A percentile compares a stretch with the other conserved stretches of the same genome.
These are phyloP conservation scores for Fusarium robinianum DNA, from an alignment of 2,329 filamentous ascomycete genomes.

Conservation along the genomic window DNA sequence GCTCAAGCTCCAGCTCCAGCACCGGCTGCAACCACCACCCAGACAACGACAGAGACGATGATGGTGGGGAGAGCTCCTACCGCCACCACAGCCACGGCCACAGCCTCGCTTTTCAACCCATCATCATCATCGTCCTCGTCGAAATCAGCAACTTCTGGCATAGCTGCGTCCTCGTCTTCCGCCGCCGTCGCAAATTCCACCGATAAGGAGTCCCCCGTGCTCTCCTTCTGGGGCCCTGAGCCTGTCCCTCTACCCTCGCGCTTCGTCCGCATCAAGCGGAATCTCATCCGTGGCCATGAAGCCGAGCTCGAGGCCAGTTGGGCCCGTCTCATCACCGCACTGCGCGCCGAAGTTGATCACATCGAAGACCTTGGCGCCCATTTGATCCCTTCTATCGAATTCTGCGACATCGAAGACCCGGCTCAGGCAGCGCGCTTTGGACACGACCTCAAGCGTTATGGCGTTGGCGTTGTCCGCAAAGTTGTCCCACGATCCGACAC, in stretches of 20 bases:
- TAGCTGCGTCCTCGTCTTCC: slow-evolving; percentile 12
- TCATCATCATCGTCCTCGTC: slow-evolving; percentile 10
- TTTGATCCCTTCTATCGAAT: slow-evolving; percentile 62
- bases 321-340: slow-evolving; percentile 56
- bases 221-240: slow-evolving; percentile 62
- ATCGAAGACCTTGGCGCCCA: slow-evolving; percentile 56
- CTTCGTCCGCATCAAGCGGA: slow-evolving; percentile 60
- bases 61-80: too few species aligned
- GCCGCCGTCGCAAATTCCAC: slow-evolving; percentile 22
- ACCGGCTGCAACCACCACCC: too few species aligned
- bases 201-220: slow-evolving; percentile 54
- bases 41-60: too few species aligned
- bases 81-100: too few species aligned
- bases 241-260: slow-evolving; percentile 62
- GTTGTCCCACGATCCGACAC: slow-evolving; percentile 63
- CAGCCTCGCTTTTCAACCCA: slow-evolving; percentile 24
- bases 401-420: slow-evolving; percentile 52
- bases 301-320: slow-evolving; percentile 58
- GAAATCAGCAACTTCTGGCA: too few species aligned
- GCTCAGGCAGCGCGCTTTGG: slow-evolving; percentile 59
- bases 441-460: slow-evolving; percentile 62
- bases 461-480: slow-evolving; percentile 67
- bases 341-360: slow-evolving; percentile 56
- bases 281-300: slow-evolving; percentile 60
- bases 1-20: too few species aligned